Evolutionary conservation across 2,329 filamentous ascomycete species (phyloP), one percentile per base, ranked within the genome.

Genomic region (Elsinoe arachidis): DNA sequence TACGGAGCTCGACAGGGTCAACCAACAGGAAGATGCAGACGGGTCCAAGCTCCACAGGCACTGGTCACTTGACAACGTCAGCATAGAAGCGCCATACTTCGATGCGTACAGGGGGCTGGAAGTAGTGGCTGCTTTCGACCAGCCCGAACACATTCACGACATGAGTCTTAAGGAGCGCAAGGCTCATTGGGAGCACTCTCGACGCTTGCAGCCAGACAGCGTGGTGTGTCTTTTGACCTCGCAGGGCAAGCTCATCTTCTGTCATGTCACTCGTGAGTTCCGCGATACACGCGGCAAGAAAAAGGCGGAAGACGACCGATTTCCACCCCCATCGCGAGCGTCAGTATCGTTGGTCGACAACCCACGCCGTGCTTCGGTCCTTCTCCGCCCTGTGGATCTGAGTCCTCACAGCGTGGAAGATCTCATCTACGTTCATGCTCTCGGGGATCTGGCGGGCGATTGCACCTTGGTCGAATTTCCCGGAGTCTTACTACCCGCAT

Each of bases 391-490:
- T 6, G 43, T 47, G 12, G 19, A 23, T 5, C 23, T 47, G 5
- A 11, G 21, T 12, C 5, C 43, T 23, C 12, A 6, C 7, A 30
- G 17, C 19, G 17, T 47, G n/a, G 23, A 23, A 12, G 21, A 47
- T 21, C 14, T 47, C n/a, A n/a, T 47, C 43, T 47, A 47, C 11
- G n/a, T 47, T 23, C 43, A 21, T 23, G 14, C 12, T 21, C 21
- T 30, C 43, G 23, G 43, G 5, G 17, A 11, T 14, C 14, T 23
- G 14, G 17, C 43, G 5, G 47, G 33, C 26, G 9, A 33, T n/a
- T 15, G 47, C 12, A 17, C 33, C 1, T 71, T 86, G 0, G 73
- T 86, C 1, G 83, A 86, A 61, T 85, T 86, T 57, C 83, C 82
- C 0, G 80, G 79, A 0, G 70, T 86, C 3, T 67, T 86, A 1